Evolutionary conservation across 1,284 basidiomycete genomes (phyloP), one percentile per base, ranked within the genome.

Genomic region (Kalmanozyma brasiliensis): DNA sequence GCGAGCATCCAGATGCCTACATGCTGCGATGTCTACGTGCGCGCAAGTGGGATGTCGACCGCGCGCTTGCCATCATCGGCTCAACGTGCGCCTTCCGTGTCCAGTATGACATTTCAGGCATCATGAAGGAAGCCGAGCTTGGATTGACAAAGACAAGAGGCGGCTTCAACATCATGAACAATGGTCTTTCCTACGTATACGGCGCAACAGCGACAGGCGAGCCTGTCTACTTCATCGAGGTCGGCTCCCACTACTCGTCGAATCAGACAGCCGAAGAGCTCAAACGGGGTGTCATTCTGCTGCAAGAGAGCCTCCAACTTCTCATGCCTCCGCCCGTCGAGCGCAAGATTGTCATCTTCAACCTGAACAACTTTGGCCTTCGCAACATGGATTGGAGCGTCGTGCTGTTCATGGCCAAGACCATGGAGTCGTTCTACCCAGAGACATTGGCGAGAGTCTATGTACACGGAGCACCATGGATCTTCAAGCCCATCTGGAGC

Each of bases 1-100:
- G 77, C 33, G 77, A 79, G 40, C 77, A 79, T 59, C 69, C 79
- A 4, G 70, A 80, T 44, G 76, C 78, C 30, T 68, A 77, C 48
- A 74, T 82, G 73, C 75, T 83, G 4, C 75, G 83, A 29, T 84
- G 83, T 59, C 49, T 83, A 9, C 79, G 83, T 37, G 83, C 83
- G 2, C 73, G 83, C 24, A 78, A 75, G 46, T 77, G 76, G 59
- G 69, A 78, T 30, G 76, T 76, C n/a, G 64, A 72, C 26, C 55
- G 69, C 24, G 76, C 77, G 5, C 45, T 79, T 8, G 73, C 73
- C 53, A 63, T 73, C 44, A 73, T 79, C 36, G 77, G 77, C 8
- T 59, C 57, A 22, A 76, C 76, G 20, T 75, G 62, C 32, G 69
- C 62, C 19, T 62, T 64, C 26, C 66, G 59, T 9, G 53, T 59